Base-by-base conservation (phyloP, 768 basidiomycete species). In the Zangia roseola region DNA sequence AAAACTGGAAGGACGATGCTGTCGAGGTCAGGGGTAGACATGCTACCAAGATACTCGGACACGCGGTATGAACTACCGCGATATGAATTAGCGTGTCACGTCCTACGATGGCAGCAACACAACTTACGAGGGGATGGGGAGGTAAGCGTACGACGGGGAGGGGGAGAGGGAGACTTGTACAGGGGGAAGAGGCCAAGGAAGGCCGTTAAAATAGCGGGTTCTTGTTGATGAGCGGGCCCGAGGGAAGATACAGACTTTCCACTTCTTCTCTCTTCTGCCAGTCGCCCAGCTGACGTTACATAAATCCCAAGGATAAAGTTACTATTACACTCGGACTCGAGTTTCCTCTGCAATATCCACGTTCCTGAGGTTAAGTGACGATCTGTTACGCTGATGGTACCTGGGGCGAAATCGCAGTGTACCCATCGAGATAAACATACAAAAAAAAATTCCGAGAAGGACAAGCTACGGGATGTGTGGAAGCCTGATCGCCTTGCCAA, bases 1-100 rank as follows among this genome's bases (percentile, higher is more conserved):
- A 84, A 84, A 16, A 82, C 62, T 4, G 79, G 82, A 38, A 84
- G 56, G 23, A 56, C 12, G 50, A 68, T 43, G 19, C n/a, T 35
- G 9, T 10, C 37, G 0, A 26, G 12, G 23, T 42, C 39, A 45
- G 49, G 45, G 53, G 35, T 26, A 23, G 33, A 20, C 55, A 59
- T 59, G 10, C 42, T 23, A 26, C 25, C 38, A 37, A 13, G 41
- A 25, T 23, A 41, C 10, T 26, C 12, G 37, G 30, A n/a, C 23
- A 28, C 24, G 6, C 38, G 21, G 16, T 33, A 21, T 7, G 6
- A 40, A 19, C 51, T 53, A 42, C 9, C 26, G 35, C 2, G 5
- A 24, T 7, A 21, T 16, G 17, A 5, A 47, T 52, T 24, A 50
- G 19, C 14, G 12, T 36, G 12, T 19, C 17, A 17, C 28, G 6